These are phyloP conservation scores for Phytopythium cucurbitacearum DNA, from an alignment of 352 stramenopile genomes.

Conservation along the genomic window DNA sequence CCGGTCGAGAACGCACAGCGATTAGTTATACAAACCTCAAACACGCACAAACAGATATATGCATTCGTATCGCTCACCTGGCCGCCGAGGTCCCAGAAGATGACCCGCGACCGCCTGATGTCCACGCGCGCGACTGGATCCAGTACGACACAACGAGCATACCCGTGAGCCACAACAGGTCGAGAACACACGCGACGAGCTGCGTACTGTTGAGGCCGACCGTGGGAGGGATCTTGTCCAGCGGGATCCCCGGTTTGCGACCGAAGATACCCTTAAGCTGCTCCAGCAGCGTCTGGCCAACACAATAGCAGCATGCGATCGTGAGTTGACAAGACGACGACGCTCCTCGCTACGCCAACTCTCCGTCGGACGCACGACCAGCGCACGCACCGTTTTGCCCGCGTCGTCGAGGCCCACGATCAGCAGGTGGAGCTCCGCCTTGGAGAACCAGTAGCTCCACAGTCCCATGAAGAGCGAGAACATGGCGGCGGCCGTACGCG, in stretches of 20 bases:
- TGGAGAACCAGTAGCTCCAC: conserved; percentile 82
- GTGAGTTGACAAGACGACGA: neutral
- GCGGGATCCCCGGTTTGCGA: conserved; percentile 84
- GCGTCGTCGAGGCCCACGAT: conserved; percentile 91
- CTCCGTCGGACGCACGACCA: neutral
- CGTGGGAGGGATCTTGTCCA: conserved; percentile 90
- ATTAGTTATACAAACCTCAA: neutral
- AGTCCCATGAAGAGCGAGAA: conserved; percentile 83
- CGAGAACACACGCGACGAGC: neutral
- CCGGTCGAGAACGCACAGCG: neutral
- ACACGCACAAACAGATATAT: too few species aligned
- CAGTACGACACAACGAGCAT: neutral
- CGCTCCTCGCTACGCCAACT: neutral
- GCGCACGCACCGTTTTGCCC: conserved; percentile 82
- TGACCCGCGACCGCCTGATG: conserved; percentile 79
- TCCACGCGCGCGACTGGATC: conserved; percentile 69
- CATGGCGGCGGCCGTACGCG: conserved; percentile 26
- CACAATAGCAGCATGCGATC: neutral
- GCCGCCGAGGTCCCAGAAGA: conserved; percentile 91
- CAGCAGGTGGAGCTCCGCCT: conserved; percentile 87
- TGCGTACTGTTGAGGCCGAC: conserved; percentile 87
- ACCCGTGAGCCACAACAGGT: neutral
- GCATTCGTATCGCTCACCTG: conserved; percentile 33
- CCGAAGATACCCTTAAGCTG: conserved; percentile 89
- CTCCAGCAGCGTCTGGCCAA: conserved; percentile 77